Percentiles rank a stretch among this genome's conserved stretches.
Evolutionary conservation across 2,329 filamentous ascomycete genomes (phyloP).

Genomic region (Monilinia fructicola): DNA sequence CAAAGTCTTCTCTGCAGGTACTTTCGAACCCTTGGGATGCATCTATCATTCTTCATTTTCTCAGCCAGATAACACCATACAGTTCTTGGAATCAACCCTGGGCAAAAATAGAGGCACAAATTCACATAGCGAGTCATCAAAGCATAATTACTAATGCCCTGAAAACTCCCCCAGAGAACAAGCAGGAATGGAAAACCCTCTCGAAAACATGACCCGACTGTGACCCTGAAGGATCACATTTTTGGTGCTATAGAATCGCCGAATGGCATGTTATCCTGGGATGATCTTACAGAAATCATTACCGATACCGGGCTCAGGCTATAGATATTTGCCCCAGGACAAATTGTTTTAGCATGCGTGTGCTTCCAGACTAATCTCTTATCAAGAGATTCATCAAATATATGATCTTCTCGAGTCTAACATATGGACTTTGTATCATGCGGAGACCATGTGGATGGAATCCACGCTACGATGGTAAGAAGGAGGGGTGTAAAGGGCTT

Average conservation of each 20-base stretch:
- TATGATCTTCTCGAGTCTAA: conserved; percentile 9
- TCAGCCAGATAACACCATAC: too few species aligned
- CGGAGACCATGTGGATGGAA: not conserved
- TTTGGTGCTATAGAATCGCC: not conserved
- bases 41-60: too few species aligned
- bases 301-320: conserved; percentile 5
- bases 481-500: conserved; percentile 12
- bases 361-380: not conserved
- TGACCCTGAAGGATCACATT: not conserved
- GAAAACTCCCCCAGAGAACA: not conserved
- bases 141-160: conserved; percentile 4
- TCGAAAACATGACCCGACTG: not conserved
- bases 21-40: too few species aligned
- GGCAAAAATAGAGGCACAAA: not conserved
- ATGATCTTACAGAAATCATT: not conserved
- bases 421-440: conserved; percentile 4
- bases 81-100: not conserved
- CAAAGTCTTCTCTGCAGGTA: too few species aligned
- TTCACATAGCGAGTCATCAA: not conserved
- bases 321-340: conserved; percentile 2
- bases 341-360: not conserved
- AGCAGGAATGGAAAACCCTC: conserved; percentile 10
- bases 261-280: not conserved
- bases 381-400: not conserved
- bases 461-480: not conserved